phyloP scores from a whole-genome alignment of 352 stramenopile genomes.

The Globisporangium emineosum region DNA sequence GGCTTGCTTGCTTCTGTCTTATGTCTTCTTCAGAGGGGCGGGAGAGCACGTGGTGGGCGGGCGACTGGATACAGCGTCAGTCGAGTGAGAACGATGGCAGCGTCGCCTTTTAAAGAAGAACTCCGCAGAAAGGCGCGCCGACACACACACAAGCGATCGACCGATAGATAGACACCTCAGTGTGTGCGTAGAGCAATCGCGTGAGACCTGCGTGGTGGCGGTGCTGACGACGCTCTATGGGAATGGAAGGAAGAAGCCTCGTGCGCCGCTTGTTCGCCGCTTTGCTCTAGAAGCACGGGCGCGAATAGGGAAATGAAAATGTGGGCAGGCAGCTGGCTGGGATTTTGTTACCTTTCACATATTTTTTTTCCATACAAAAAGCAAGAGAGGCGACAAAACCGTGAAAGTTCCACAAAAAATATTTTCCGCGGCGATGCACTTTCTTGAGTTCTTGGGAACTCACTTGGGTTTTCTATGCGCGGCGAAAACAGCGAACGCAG shows the following conservation, averaged over 20 bases:
- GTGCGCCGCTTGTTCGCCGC: background rate
- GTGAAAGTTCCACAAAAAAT: conserved; percentile 8
- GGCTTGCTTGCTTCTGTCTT: background rate
- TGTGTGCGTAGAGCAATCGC: background rate
- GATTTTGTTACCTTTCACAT: background rate
- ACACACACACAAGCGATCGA: background rate
- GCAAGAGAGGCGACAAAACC: background rate
- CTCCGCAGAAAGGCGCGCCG: background rate
- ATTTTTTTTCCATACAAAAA: background rate
- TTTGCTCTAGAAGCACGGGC: background rate
- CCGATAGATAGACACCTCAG: background rate
- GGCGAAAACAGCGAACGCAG: too few relatives aligned
- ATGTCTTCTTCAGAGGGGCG: background rate
- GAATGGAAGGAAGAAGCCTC: background rate
- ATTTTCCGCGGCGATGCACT: background rate
- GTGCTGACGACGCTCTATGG: background rate
- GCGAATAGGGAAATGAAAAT: conserved; percentile 8
- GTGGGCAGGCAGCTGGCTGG: background rate
- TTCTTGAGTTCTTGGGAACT: background rate
- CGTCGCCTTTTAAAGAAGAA: background rate
- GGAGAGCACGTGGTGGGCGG: background rate
- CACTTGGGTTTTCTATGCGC: conserved; percentile 12
- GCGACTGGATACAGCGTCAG: background rate
- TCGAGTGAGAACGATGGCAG: background rate
- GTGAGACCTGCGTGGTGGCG: background rate